Base-by-base conservation (phyloP, 192 early-diverging fungal genomes). In the Coemansia sp. region DNA sequence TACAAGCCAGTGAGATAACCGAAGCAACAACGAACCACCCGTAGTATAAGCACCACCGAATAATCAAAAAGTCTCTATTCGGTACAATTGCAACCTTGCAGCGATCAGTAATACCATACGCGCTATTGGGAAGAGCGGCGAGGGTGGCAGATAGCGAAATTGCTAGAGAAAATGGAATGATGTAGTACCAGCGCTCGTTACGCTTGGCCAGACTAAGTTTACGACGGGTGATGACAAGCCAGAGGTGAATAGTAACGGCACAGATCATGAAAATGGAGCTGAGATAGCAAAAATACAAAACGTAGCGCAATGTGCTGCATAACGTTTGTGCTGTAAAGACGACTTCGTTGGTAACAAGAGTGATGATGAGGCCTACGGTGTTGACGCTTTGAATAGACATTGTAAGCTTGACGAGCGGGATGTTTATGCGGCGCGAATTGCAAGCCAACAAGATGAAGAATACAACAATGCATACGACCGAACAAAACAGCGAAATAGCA, bases 131-230 rank as follows among this genome's bases (percentile, higher is more conserved):
- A 48, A 83, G 75, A 4, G 61, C 41, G 11, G 67, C 80, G 5
- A 83, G 67, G 1, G 55, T 34, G 7, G 76, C 71, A 0, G 80
- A 75, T 29, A 83, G 41, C 12, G 58, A 39, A 27, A 75, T 69
- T 7, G 76, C 80, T 24, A 83, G 46, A 0, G 72, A 27, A 17
- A 83, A 64, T 0, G 80, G 70, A n/a, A 83, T 46, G 22, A 83
- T 75, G 32, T 71, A 83, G 65, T 83, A 83, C 80, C 80, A 83
- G 22, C 80, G 76, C 61, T 83, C 80, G 34, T 70, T 75, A 34
- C 65, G 75, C 31, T 56, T 72, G 10, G 81, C 69, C 36, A 75
- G 64, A 4, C 40, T 48, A 3, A 83, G 70, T 44, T 73, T 72
- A 29, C 81, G 72, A 13, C 67, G 46, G 3, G 81, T 78, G 29